These are phyloP conservation scores for Euryodendron excelsum DNA, from an alignment of 148 eudicot genomes.

Conservation along the genomic window DNA sequence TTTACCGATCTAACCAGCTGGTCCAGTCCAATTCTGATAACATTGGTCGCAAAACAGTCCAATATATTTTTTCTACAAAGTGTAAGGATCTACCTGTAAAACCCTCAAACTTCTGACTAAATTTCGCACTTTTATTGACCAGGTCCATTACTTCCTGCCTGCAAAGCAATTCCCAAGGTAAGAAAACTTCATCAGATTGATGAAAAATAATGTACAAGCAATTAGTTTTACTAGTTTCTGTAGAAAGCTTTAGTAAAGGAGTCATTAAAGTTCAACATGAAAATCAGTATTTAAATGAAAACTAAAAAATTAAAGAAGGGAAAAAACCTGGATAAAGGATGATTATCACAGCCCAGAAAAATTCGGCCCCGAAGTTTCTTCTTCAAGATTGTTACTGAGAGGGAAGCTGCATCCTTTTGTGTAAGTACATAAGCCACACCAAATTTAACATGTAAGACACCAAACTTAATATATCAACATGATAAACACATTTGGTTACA, in stretches of 20 bases:
- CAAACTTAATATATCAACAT: not conserved
- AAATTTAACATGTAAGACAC: not conserved
- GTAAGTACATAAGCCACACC: not conserved
- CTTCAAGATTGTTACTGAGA: constrained; percentile 65
- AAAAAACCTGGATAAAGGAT: constrained; percentile 79
- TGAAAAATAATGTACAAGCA: not conserved
- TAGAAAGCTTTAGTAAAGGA: not conserved
- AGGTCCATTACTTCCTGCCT: constrained; percentile 93
- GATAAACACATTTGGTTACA: not conserved
- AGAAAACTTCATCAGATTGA: not conserved
- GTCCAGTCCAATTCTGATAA: not conserved
- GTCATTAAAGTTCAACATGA: not conserved
- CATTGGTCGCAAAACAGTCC: not conserved
- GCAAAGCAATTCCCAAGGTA: constrained; percentile 19
- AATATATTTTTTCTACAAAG: not conserved
- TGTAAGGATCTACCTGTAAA: constrained; percentile 56
- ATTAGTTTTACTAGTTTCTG: not conserved
- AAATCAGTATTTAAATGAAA: not conserved
- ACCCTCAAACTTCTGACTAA: constrained; percentile 51
- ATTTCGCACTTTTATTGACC: constrained; percentile 76
- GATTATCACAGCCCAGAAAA: constrained; percentile 88
- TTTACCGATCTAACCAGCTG: not conserved
- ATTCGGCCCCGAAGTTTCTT: constrained; percentile 55
- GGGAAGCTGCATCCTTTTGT: constrained; percentile 78
- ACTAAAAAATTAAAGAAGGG: not conserved